Base-by-base conservation (phyloP, 768 basidiomycete species). In the Suillus luteus region DNA sequence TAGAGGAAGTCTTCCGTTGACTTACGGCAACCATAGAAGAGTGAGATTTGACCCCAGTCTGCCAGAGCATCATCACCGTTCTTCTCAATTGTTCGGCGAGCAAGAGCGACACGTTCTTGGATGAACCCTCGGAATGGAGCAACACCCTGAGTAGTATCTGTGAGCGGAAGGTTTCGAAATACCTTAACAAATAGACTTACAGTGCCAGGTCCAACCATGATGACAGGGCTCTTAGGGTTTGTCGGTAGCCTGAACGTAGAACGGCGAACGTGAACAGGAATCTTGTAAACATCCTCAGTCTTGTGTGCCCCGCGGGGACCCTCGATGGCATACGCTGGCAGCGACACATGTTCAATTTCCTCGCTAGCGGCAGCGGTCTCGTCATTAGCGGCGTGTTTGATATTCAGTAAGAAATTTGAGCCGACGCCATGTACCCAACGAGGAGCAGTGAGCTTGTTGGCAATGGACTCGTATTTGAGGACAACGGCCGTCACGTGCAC, bases 91-190 rank as follows among this genome's bases (percentile, higher is more conserved):
- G 95, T 92, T 65, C 95, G 94, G 65, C 93, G 91, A 14, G 96
- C 97, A 38, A 99, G 88, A 11, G 95, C 95, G 49, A 99, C 90
- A 68, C 97, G 93, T 75, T 99, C 97, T 78, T 99, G 97, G 10
- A 99, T 86, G 77, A 99, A 99, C 2, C 96, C 97, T 65, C 97
- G 92, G 93, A 99, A 99, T 10, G 97, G 97, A 54, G 97, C 97
- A 62, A 99, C 95, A 81, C 97, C 97, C 95, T 96, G 63, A 66
- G 46, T 66, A 49, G 24, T 55, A 46, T 54, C 68, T 68, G 66
- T 52, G 54, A 65, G 57, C 61, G 11, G 2, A 12, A 49, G n/a
- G 62, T 31, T 27, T 44, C 37, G 58, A 54, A 33, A 9, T 38
- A 27, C 15, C 9, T 27, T 31, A 3, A 61, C 33, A 22, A 15